Base-by-base conservation (phyloP, 352 stramenopile species). In the Globisporangium lucens region DNA sequence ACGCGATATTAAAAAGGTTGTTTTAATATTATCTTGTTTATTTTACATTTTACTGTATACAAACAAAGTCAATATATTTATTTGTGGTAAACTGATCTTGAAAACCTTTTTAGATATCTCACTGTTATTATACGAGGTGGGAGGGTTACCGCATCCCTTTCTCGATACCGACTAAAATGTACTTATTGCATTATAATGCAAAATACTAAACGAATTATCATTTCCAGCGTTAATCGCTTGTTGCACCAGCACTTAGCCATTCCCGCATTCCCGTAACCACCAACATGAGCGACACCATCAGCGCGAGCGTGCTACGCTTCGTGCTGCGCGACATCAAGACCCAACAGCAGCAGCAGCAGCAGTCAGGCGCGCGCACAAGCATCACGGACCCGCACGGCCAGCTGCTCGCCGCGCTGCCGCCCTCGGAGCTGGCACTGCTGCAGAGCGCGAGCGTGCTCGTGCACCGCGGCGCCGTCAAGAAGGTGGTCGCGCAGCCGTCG, bases 391-490 rank as follows among this genome's bases (percentile, higher is more conserved):
- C 56, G 10, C 75, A 91, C 62, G 83, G 79, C 1, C 73, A 91
- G 57, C 69, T 85, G 70, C 55, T 91, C 43, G 73, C 81, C 15
- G 56, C 75, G 30, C 66, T 91, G 10, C 60, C 70, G 0, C 12
- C 68, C 0, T 72, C 79, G 9, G 76, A 89, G 20, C 73, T 89
- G 29, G 70, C 72, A 22, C 61, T 88, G n/a, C 35, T 89, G 10
- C 80, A 89, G 64, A 69, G 67, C 15, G 81, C 80, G n/a, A 90
- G 78, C 51, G 76, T 84, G 62, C 68, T 91, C 47, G 75, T 89
- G 65, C 74, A 75, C n/a, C 70, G 73, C 46, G 49, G 65, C 20
- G 60, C 82, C 12, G 77, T 91, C 2, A 76, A 79, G n/a, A 77
- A 75, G 24, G 71, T 90, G 38, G 77, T 63, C 5, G 78, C 81